A percentile compares a stretch with the other conserved stretches of the same genome.
Evolutionary conservation across 768 basidiomycete species (phyloP).

Genomic region (Naganishia randhawae): DNA sequence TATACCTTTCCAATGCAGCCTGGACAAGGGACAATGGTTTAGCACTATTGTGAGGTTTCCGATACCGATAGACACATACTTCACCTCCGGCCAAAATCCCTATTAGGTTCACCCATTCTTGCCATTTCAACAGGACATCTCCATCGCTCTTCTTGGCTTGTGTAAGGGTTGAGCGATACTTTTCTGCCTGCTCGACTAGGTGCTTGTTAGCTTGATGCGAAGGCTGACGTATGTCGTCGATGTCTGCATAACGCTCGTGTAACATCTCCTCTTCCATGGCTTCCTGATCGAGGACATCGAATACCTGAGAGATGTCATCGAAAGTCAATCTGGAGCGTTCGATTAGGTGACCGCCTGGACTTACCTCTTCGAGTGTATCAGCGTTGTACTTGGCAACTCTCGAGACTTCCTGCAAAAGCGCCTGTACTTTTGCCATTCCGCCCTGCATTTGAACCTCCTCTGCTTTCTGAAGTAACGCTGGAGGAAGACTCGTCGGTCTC

Average conservation of each 20-base stretch:
- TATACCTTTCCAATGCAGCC: slow-evolving; percentile 38
- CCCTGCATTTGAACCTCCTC: slow-evolving; percentile 76
- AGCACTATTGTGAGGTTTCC: neutral
- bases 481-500: slow-evolving; percentile 78
- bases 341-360: slow-evolving; percentile 28
- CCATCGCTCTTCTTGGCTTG: slow-evolving; percentile 74
- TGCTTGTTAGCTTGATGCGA: slow-evolving; percentile 77
- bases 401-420: slow-evolving; percentile 68
- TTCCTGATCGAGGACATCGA: slow-evolving; percentile 87
- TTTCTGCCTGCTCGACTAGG: slow-evolving; percentile 65
- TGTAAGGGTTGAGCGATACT: slow-evolving; percentile 67
- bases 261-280: slow-evolving; percentile 52
- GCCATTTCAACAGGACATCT: slow-evolving; percentile 76
- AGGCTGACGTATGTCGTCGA: slow-evolving; percentile 55
- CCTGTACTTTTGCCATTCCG: slow-evolving; percentile 68
- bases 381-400: slow-evolving; percentile 63
- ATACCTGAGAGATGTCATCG: slow-evolving; percentile 57
- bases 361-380: slow-evolving; percentile 70
- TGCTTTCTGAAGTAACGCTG: slow-evolving; percentile 77
- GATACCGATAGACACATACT: slow-evolving; percentile 45
- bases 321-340: slow-evolving; percentile 2
- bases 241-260: slow-evolving; percentile 47
- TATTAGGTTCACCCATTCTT: slow-evolving; percentile 76
- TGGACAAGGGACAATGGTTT: neutral
- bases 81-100: slow-evolving; percentile 67